These are phyloP conservation scores for Suhomyces kunorum DNA, from an alignment of 1,139 yeast genomes.

Conservation along the genomic window DNA sequence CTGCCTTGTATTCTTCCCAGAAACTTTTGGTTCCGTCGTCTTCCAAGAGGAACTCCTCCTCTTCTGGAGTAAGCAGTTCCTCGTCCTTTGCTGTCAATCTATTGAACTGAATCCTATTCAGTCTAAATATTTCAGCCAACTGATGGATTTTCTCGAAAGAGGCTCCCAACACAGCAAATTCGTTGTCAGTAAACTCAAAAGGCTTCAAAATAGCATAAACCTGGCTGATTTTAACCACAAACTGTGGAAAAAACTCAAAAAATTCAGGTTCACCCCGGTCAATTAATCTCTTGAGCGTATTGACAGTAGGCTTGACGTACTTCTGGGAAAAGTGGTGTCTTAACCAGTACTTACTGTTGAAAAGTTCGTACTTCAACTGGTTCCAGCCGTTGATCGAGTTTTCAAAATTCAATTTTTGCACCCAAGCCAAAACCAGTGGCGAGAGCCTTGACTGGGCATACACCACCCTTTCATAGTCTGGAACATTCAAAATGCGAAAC, in stretches of 20 bases:
- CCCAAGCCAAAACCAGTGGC: neutral
- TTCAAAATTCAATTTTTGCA: neutral
- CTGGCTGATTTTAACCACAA: neutral
- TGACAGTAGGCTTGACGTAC: neutral
- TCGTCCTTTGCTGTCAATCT: neutral
- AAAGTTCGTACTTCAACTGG: neutral
- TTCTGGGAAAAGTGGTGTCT: neutral
- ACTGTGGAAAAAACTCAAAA: neutral
- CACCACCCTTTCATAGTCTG: neutral
- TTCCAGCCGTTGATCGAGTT: neutral
- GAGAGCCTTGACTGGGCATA: neutral
- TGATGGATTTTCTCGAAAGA: neutral
- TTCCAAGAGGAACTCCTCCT: neutral
- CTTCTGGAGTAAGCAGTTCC: neutral
- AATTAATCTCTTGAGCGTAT: neutral
- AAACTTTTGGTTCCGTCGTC: neutral
- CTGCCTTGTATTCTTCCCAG: conserved; percentile 1
- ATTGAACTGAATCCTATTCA: neutral
- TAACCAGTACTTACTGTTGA: neutral
- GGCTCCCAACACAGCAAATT: neutral
- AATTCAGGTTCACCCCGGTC: neutral
- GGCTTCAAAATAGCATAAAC: neutral
- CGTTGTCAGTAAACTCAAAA: neutral
- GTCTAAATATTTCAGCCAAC: neutral
- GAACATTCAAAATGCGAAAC: neutral